Percentiles rank a stretch among this genome's conserved stretches.
Conservation (phyloP, 2,329 filamentous ascomycete genomes). For the Sarocladiaceae sp. region DNA sequence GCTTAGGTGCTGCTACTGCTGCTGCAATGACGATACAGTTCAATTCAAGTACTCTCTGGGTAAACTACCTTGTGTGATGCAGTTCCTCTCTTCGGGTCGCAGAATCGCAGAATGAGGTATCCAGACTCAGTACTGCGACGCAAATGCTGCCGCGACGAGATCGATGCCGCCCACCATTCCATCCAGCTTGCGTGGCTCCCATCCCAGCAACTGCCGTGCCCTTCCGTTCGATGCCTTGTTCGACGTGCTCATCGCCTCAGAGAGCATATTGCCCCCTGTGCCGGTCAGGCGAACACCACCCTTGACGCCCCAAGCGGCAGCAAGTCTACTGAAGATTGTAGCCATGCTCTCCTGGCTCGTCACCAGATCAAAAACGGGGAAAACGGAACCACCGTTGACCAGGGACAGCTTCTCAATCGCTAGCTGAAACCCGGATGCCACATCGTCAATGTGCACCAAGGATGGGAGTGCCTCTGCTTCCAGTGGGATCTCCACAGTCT, state of each 20-base stretch:
- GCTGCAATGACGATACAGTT: no score
- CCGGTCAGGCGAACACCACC: slow-evolving; percentile 10
- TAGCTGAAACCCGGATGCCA: slow-evolving; percentile 10
- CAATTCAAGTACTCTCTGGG: no score
- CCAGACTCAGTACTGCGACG: slow-evolving; percentile 11
- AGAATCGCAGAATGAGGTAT: no score
- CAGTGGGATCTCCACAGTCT: slow-evolving; percentile 7
- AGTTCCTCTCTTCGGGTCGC: no score
- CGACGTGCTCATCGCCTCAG: slow-evolving; percentile 13
- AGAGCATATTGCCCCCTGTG: slow-evolving; percentile 10
- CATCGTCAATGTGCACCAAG: slow-evolving; percentile 8
- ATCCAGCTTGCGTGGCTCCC: slow-evolving; percentile 10
- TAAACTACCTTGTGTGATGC: no score
- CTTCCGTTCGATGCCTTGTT: slow-evolving; percentile 11
- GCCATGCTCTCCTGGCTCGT: slow-evolving; percentile 13
- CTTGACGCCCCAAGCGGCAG: slow-evolving; percentile 9
- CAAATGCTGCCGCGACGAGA: slow-evolving; percentile 12
- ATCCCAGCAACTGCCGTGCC: slow-evolving; percentile 12
- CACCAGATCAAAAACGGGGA: slow-evolving; percentile 12
- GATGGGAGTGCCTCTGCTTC: slow-evolving; percentile 4
- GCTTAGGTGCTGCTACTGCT: no score
- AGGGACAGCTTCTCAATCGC: slow-evolving; percentile 12
- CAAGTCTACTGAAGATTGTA: slow-evolving; percentile 10
- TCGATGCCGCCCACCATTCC: slow-evolving; percentile 12
- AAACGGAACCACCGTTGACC: slow-evolving; percentile 10